Evolutionary conservation across 306 rosid species (phyloP), one percentile per base, ranked within the genome.

Genomic region (Trifolium dubium): DNA sequence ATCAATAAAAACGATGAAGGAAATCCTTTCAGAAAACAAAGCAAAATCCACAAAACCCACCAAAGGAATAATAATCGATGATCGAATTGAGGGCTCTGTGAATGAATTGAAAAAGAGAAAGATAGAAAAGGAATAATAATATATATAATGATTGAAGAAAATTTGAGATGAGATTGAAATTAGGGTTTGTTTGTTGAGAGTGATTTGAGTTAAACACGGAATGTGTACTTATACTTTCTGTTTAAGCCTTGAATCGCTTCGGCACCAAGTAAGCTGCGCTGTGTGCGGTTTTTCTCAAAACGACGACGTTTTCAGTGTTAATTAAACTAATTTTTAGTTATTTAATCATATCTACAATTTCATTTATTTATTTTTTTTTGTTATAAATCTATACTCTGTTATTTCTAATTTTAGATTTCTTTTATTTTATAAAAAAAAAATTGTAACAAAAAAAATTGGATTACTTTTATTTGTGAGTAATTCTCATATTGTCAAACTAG

Each of bases 141-240:
- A 23, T 23, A 23, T 0, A 23, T 23, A 23, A 23, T 23, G 23
- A 23, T 23, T 23, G 23, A 23, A 23, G 23, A 23, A 23, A 23
- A 23, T 0, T 23, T 23, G 23, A 23, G 23, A 23, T 23, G 23
- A 23, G 23, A 0, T 8, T 19, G 44, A 80, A 69, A 69, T 44
- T 75, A 50, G 84, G 84, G 74, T 71, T 80, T 53, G 15, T 17
- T 63, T 4, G 41, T 55, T 71, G 73, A n/a, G n/a, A n/a, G n/a
- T n/a, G n/a, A n/a, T 35, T 74, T 47, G 50, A 81, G 74, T 34
- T 61, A 30, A 32, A 83, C 83, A 89, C 89, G 89, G 77, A 81
- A 83, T 64, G 76, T 50, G 17, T 56, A 63, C 43, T 83, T 75
- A 17, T 74, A 64, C 74, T 53, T 75, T 69, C 51, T 64, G 15